These are phyloP conservation scores for Neofusicoccum ribis DNA, from an alignment of 2,329 filamentous ascomycete species.

Conservation along the genomic window DNA sequence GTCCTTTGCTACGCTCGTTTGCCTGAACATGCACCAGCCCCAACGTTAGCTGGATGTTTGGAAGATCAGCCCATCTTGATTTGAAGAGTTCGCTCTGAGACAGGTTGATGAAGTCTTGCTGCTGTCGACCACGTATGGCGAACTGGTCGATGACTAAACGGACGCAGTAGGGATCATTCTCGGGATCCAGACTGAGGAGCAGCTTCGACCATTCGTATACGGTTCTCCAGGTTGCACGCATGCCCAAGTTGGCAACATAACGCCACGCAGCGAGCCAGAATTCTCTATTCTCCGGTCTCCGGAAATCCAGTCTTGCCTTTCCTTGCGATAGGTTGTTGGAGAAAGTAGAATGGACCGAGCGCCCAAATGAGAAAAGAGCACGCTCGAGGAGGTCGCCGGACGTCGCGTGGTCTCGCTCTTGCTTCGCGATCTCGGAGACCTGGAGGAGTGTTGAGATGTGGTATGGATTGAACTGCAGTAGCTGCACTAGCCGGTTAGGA, in stretches of 20 bases:
- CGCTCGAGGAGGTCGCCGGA: constrained; percentile 86
- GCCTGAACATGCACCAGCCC: constrained; percentile 74
- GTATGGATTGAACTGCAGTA: constrained; percentile 76
- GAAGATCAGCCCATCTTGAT: constrained; percentile 55
- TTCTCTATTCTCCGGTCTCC: constrained; percentile 82
- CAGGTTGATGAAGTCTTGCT: constrained; percentile 73
- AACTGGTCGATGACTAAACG: constrained; percentile 79
- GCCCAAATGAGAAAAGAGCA: constrained; percentile 90
- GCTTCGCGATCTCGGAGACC: constrained; percentile 87
- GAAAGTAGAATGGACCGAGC: constrained; percentile 82
- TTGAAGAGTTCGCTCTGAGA: constrained; percentile 53
- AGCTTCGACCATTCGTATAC: constrained; percentile 93
- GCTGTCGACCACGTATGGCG: constrained; percentile 77
- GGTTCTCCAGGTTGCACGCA: constrained; percentile 92
- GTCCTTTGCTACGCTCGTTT: constrained; percentile 65
- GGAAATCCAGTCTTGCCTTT: constrained; percentile 77
- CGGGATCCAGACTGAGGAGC: constrained; percentile 70
- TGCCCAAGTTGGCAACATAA: constrained; percentile 80
- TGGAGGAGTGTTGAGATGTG: constrained; percentile 93
- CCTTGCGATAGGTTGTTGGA: constrained; percentile 73
- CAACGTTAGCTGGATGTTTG: constrained; percentile 74
- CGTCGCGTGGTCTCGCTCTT: constrained; percentile 83
- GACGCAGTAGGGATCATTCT: constrained; percentile 78
- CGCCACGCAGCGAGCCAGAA: constrained; percentile 88
- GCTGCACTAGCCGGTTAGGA: constrained; percentile 75